Evolutionary conservation across 257 asterid genomes (phyloP).

Genomic region (Solanum chilense): DNA sequence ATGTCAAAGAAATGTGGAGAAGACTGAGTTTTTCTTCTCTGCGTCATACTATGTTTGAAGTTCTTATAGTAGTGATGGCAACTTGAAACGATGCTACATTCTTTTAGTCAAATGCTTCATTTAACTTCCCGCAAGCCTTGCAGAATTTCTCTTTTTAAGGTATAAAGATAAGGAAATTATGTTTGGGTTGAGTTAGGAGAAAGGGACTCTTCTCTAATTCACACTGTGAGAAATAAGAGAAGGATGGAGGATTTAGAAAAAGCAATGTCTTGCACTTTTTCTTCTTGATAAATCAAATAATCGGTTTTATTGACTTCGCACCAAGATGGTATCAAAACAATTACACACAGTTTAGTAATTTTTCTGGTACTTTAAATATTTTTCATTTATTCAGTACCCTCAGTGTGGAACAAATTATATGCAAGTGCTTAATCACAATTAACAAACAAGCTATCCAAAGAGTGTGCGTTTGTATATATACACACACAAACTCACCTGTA

Average conservation of each 20-base stretch:
- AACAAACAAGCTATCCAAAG: not conserved
- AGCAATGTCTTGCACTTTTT: not conserved
- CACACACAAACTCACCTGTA: not conserved
- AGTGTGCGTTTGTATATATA: not conserved
- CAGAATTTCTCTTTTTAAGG: not conserved
- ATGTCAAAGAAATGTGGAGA: not conserved
- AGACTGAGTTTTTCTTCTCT: not conserved
- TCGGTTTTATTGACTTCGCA: not conserved
- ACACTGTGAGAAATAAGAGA: not conserved
- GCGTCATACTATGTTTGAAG: not conserved
- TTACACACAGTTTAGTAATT: not conserved
- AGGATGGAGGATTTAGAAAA: not conserved
- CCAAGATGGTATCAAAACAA: not conserved
- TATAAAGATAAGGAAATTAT: not conserved
- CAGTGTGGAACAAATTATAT: not conserved
- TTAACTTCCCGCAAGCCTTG: no score
- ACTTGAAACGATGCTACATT: not conserved
- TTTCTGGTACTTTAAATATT: not conserved
- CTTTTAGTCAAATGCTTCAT: not conserved
- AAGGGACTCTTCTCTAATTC: not conserved
- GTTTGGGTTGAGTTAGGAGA: not conserved
- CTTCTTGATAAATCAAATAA: not conserved
- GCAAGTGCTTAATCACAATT: not conserved
- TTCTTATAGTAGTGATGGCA: not conserved
- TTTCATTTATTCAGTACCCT: not conserved